Evolutionary conservation across 129 eudicot genomes (phyloP).

Genomic region (Tagetes patula): DNA sequence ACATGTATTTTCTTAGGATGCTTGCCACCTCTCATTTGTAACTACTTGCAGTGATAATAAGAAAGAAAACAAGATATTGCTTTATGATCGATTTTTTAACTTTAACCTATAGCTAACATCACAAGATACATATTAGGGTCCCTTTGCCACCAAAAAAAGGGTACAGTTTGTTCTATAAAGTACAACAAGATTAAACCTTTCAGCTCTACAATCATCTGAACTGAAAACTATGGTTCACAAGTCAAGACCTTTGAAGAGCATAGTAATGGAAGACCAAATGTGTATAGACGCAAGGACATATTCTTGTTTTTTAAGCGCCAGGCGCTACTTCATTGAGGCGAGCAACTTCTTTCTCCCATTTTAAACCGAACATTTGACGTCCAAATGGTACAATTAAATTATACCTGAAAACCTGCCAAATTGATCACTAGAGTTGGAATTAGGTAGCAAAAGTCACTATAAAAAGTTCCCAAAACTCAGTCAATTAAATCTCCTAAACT

Average conservation of each 20-base stretch:
- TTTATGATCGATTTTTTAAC: background rate
- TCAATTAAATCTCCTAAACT: too few species aligned
- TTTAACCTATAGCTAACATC: background rate
- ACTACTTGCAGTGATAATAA: too few species aligned
- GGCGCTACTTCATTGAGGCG: conserved; percentile 45
- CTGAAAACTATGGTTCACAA: background rate
- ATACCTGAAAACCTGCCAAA: conserved; percentile 74
- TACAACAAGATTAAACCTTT: background rate
- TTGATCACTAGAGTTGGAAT: background rate
- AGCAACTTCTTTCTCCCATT: conserved; percentile 79
- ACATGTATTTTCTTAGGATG: too few species aligned
- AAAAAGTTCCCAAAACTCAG: too few species aligned
- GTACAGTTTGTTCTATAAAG: background rate
- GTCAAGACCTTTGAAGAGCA: background rate
- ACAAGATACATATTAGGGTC: background rate
- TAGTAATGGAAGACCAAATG: background rate
- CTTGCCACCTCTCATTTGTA: too few species aligned
- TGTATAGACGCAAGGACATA: background rate
- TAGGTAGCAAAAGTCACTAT: background rate
- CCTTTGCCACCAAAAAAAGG: background rate
- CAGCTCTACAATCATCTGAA: background rate
- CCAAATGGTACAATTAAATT: conserved; percentile 94
- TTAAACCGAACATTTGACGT: conserved; percentile 79
- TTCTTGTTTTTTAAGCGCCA: conserved; percentile 16
- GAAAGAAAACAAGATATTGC: too few species aligned